Evolutionary conservation across 768 basidiomycete genomes (phyloP), one percentile per base, ranked within the genome.

Genomic region (Peribolospora kevripleyi): DNA sequence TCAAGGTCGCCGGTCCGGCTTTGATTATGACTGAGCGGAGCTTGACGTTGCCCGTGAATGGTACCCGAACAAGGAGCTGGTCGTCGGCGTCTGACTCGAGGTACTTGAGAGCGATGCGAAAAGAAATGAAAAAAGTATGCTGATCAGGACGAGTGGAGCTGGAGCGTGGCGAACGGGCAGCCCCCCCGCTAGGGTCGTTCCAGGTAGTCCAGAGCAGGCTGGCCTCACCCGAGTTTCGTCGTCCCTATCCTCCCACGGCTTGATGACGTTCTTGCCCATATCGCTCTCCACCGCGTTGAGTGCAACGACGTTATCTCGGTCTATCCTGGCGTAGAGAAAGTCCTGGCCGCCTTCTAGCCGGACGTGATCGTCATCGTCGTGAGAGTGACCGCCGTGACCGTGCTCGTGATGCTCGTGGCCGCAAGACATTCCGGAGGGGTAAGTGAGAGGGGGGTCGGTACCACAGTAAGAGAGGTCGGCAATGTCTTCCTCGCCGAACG

Each of bases 51-150:
- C 52, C 55, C 0, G 55, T 57, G 46, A 57, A 58, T 0, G 54
- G 55, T 4, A 58, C 64, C 50, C 55, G 63, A 38, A 70, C 57
- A 53, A 70, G 68, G 51, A 68, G 46, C 36, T 64, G 62, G 48
- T 70, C 69, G 55, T 70, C 69, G 3, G 66, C 65, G 50, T 70
- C 69, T 13, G 64, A 66, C 58, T 70, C 67, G 55, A 66, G 63
- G 52, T 53, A 68, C 64, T 70, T 36, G 8, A 36, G 39, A 3
- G 2, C 5, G 13, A 10, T 0, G 37, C 14, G n/a, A 42, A 40
- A 5, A 9, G 8, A 41, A 49, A 7, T 7, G 13, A 37, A 43
- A 25, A 38, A 42, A 36, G 39, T 25, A 43, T 40, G 9, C 41
- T 14, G 5, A 49, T 6, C 42, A 50, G 36, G 11, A 50, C 25